Base-by-base conservation (phyloP, 1,284 basidiomycete species). In the Athelia sp. region DNA sequence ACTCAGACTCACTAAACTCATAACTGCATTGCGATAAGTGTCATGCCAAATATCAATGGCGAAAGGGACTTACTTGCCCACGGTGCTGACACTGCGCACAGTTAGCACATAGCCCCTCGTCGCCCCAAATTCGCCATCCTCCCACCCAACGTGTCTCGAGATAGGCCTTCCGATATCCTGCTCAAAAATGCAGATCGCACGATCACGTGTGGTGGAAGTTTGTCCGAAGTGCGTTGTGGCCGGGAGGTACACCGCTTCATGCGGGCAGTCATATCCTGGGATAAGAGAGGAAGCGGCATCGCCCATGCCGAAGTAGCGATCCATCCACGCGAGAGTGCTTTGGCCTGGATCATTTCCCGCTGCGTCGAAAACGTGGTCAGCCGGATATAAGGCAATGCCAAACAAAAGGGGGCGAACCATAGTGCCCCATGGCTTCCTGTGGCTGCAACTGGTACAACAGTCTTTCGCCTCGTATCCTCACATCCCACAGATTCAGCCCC, bases 271-370 rank as follows among this genome's bases (percentile, higher is more conserved):
- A 59, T 85, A 86, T 42, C 78, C 76, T 0, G 75, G 72, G 24
- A 86, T 71, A 65, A 85, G 69, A 46, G 81, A 74, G 19, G 78
- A 72, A 9, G 81, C 78, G 2, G 70, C 46, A n/a, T 57, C 56
- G 0, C 78, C 78, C 79, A 86, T 83, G 29, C 84, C 84, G 53
- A 84, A 86, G 57, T 75, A 77, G 4, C 81, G 68, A 56, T 86
- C 84, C 9, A 84, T 73, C 74, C 79, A 87, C 2, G 81, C 80
- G 2, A 82, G 81, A 1, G 76, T 73, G 1, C 74, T 65, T 63
- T 86, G 82, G 57, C 79, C 70, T 4, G 84, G 84, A 57, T 87
- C 83, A 52, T 75, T 76, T 0, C 84, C 84, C 24, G 77, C 79
- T 80, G 44, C 15, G 45, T 4, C 45, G 24, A 19, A 24, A 10